phyloP scores from a whole-genome alignment of 1,284 basidiomycete species.

The Peniophora sp. region DNA sequence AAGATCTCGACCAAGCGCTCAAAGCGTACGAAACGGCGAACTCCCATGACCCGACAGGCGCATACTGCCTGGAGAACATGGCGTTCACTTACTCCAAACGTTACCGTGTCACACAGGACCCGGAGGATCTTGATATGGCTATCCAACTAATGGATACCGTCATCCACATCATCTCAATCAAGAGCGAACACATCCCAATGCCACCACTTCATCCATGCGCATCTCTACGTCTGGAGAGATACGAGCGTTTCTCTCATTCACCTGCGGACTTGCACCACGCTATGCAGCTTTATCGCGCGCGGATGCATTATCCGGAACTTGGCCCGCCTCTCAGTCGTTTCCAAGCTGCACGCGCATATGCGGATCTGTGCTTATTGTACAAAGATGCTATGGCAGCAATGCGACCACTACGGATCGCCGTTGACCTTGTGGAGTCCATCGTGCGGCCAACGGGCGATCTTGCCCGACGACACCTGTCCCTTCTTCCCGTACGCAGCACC shows the following conservation, averaged over 20 bases:
- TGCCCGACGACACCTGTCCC: not conserved
- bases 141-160: no score
- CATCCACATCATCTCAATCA: no score
- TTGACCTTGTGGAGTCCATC: constrained; percentile 6
- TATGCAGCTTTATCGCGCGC: not conserved
- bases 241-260: no score
- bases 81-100: not conserved
- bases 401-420: constrained; percentile 4
- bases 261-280: not conserved
- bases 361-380: not conserved
- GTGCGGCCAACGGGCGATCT: not conserved
- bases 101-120: not conserved
- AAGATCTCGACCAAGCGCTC: not conserved
- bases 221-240: no score
- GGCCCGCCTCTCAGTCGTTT: not conserved
- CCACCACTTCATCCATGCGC: no score
- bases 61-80: not conserved
- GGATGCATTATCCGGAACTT: not conserved
- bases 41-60: not conserved
- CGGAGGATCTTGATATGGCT: not conserved
- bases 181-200: no score
- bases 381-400: not conserved
- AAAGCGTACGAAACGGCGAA: not conserved
- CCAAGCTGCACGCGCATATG: not conserved
- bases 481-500: not conserved